A percentile compares a stretch with the other conserved stretches of the same genome.
Evolutionary conservation across 805 yeast species (phyloP).

Genomic region (Yarrowia phangngaensis): DNA sequence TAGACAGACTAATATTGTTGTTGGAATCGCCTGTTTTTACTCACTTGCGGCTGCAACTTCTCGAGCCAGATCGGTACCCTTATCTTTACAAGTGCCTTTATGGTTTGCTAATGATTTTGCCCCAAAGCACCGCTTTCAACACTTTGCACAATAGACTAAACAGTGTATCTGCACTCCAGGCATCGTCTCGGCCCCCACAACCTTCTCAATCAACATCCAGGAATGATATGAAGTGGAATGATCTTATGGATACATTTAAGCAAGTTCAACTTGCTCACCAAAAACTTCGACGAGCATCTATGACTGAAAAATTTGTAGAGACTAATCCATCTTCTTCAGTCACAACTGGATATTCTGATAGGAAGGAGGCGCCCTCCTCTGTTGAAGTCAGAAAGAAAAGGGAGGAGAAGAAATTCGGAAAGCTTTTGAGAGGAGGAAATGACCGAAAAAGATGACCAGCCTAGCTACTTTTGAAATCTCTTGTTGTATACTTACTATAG

Average conservation of each 20-base stretch:
- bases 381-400: slow-evolving; percentile 8
- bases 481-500: no score
- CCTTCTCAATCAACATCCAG: slow-evolving; percentile 28
- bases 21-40: slow-evolving; percentile 92
- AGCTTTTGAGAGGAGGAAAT: slow-evolving; percentile 12
- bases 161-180: slow-evolving; percentile 46
- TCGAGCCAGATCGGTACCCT: slow-evolving; percentile 80
- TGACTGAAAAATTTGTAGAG: slow-evolving; percentile 19
- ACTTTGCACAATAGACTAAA: slow-evolving; percentile 71
- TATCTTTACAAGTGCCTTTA: slow-evolving; percentile 80
- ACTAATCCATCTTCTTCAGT: slow-evolving; percentile 4
- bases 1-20: slow-evolving; percentile 84
- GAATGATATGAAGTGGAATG: slow-evolving; percentile 42
- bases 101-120: slow-evolving; percentile 88
- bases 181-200: slow-evolving; percentile 29
- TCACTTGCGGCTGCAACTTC: slow-evolving; percentile 75
- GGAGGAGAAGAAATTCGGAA: slow-evolving; percentile 17
- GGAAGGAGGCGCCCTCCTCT: slow-evolving; percentile 3
- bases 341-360: no score
- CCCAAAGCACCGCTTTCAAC: slow-evolving; percentile 89
- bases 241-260: slow-evolving; percentile 48
- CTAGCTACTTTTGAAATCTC: no score
- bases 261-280: slow-evolving; percentile 41
- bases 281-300: slow-evolving; percentile 19
- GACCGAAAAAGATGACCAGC: slow-evolving; percentile 14